Percentiles rank a stretch among this genome's conserved stretches.
These are phyloP conservation scores for Vickermania ingenoplastis DNA, from an alignment of 208 protist species.

Conservation along the genomic window DNA sequence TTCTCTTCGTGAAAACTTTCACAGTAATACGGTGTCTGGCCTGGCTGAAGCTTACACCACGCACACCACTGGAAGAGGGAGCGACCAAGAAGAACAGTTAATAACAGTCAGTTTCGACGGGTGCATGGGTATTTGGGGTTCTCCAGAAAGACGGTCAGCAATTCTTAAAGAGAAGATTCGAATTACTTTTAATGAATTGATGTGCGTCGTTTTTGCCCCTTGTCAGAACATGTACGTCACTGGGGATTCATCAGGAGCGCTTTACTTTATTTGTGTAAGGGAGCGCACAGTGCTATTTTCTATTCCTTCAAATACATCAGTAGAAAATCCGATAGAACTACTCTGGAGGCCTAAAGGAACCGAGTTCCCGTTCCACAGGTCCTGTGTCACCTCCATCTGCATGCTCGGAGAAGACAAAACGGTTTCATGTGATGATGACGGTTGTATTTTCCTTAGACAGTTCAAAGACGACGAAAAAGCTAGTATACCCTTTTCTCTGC, in stretches of 20 bases:
- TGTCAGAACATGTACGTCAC: constrained; percentile 1
- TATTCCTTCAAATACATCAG: not conserved
- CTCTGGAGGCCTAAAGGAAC: not conserved
- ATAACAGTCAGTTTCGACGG: constrained; percentile 53
- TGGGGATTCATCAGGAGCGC: not conserved
- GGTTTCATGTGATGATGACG: constrained; percentile 29
- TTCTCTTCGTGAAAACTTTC: constrained; percentile 12
- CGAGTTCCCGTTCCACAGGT: constrained; percentile 3
- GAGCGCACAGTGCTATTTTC: not conserved
- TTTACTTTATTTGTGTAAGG: not conserved
- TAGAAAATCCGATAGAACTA: not conserved
- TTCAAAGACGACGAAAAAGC: constrained; percentile 3
- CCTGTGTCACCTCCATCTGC: constrained; percentile 13
- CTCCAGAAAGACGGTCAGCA: constrained; percentile 7
- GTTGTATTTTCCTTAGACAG: constrained; percentile 27
- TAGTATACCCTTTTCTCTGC: not conserved
- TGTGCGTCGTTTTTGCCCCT: constrained; percentile 17
- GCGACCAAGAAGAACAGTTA: constrained; percentile 13
- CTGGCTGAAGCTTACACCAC: constrained; percentile 11
- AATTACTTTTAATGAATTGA: constrained; percentile 36
- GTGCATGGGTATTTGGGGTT: constrained; percentile 25
- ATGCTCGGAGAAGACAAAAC: constrained; percentile 19
- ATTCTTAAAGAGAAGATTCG: constrained; percentile 6
- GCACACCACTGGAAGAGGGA: not conserved
- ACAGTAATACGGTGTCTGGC: constrained; percentile 28